Base-by-base conservation (phyloP, 2,329 filamentous ascomycete genomes). In the Triangularia verruculosa region DNA sequence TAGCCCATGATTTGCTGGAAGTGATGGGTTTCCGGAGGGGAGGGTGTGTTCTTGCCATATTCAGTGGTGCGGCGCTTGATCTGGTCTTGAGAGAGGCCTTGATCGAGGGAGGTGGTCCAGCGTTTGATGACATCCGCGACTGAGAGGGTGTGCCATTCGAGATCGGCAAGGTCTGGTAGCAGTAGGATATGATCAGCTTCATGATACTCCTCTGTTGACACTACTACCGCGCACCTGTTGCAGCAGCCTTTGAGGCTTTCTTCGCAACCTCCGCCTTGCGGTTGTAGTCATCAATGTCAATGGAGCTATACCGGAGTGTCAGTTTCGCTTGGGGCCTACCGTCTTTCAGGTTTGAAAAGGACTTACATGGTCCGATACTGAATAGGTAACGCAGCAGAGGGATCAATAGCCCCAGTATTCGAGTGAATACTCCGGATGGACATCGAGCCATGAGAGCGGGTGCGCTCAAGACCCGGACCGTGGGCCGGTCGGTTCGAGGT, bases 121-220 rank as follows among this genome's bases (percentile, higher is more conserved):
- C 87, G 83, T 27, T 80, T 79, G 63, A 83, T 80, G n/a, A 90
- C 77, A 63, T 89, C 85, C 6, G 84, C 78, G 12, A 80, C 71
- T 0, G 84, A 74, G 11, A 90, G 76, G 0, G 78, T 85, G 73
- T 92, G 89, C 87, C 89, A 90, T 70, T 91, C 86, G 57, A 91
- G 79, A 63, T 82, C 80, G 58, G 82, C 83, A 61, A 89, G 81
- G 66, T 88, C 85, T 87, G 59, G 0, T 15, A 43, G 30, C 32
- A n/a, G 51, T 9, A 22, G n/a, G 7, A 47, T 3, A 15, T 53
- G 56, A 60, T 75, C 47, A 73, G 66, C 20, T 30, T 17, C 28
- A 56, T 61, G 25, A 52, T 1, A 13, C n/a, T 6, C 7, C 39
- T 7, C 4, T 25, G 20, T n/a, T 47, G 32, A 39, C 17, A n/a